Base-by-base conservation (phyloP, 2,329 filamentous ascomycete species). In the Lasiodiplodia theobromae region DNA sequence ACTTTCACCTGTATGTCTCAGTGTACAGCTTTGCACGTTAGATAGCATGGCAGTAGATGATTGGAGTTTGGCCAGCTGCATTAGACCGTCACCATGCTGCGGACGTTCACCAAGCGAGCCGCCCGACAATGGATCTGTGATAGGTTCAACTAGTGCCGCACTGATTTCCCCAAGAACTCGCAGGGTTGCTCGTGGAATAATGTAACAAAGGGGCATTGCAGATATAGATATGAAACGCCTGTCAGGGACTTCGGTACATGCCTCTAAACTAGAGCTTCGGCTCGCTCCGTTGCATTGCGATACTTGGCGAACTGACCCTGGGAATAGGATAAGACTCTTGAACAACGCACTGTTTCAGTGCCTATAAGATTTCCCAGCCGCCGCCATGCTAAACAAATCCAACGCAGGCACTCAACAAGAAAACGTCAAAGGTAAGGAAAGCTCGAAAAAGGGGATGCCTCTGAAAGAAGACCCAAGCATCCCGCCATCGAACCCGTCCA, bases 341-440 rank as follows among this genome's bases (percentile, higher is more conserved):
- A 18, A 44, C 40, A n/a, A 16, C 40, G 18, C 40, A 44, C 40
- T n/a, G 21, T 11, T 53, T 53, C 8, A 47, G 44, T 10, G 4
- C n/a, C 21, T n/a, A 14, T 21, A 21, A 47, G 5, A 44, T 47
- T 60, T 60, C 56, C 23, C 38, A 11, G 44, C 38, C 38, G 11
- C 23, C 56, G 56, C 38, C 56, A 60, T 60, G 56, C 56, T 60
- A 44, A n/a, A 60, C 56, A 44, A 47, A 56, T 53, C 25, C 21
- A 53, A 53, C 3, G 16, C 6, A 21, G 25, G 14, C 21, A 53
- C 25, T 25, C 23, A 25, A 28, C 31, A 53, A 25, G 18, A 53
- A 7, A 16, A 21, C 31, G n/a, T 34, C 54, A n/a, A 57, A 23
- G 11, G 54, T 21, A 23, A 38, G n/a, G 38, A 28, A 60, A 38